Conservation (phyloP, 192 early-diverging fungal species). For the Piromyces finnis region DNA sequence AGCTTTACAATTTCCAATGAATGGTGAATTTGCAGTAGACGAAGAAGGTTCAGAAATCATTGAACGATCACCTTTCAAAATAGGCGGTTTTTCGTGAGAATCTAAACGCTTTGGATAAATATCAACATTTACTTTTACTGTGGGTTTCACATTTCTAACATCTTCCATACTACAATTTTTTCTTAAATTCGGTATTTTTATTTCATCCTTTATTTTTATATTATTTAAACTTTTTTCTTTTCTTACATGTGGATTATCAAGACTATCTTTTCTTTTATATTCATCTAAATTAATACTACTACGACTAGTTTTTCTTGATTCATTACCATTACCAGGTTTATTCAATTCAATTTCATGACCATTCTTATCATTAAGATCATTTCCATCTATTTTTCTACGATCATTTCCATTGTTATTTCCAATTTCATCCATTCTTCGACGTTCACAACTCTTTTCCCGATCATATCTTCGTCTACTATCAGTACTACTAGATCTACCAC, state of each 20-base stretch:
- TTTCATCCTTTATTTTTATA: background rate
- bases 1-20: background rate
- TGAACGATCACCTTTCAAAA: background rate
- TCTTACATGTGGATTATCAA: background rate
- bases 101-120: background rate
- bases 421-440: no score
- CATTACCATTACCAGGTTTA: no score
- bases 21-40: background rate
- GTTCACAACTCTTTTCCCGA: background rate
- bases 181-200: background rate
- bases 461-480: background rate
- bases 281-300: background rate
- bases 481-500: background rate
- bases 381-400: background rate
- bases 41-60: background rate
- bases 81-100: background rate
- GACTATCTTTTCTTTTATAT: background rate
- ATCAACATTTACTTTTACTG: background rate
- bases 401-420: no score
- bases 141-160: background rate
- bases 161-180: background rate
- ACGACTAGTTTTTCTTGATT: background rate
- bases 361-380: no score
- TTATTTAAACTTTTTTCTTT: background rate
- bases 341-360: no score